These are phyloP conservation scores for Tolypocladium ovalisporum DNA, from an alignment of 2,329 filamentous ascomycete species.

Conservation along the genomic window DNA sequence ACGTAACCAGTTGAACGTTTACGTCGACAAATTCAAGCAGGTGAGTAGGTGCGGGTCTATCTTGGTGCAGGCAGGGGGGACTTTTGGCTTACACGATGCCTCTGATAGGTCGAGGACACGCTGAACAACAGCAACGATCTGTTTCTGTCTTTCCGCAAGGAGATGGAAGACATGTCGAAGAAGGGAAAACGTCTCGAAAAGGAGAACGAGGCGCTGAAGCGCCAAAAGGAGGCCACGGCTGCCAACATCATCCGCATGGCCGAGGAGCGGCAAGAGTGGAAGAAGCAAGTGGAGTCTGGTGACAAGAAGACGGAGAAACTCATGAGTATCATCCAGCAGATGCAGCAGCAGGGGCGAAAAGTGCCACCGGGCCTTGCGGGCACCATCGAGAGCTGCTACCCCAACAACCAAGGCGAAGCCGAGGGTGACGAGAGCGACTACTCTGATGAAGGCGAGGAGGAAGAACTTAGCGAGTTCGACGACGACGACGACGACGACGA, in stretches of 20 bases:
- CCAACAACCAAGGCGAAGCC: constrained; percentile 36
- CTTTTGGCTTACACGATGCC: neutral
- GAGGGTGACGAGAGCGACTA: constrained; percentile 54
- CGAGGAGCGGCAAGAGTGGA: constrained; percentile 78
- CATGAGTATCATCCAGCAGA: constrained; percentile 87
- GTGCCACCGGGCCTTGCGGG: constrained; percentile 52
- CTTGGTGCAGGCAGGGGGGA: too few relatives aligned
- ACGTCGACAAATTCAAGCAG: constrained; percentile 99
- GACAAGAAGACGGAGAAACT: constrained; percentile 80
- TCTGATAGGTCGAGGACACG: constrained; percentile 81
- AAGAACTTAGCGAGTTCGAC: constrained; percentile 54
- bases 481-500: constrained; percentile 57
- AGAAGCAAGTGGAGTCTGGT: constrained; percentile 46
- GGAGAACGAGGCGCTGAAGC: constrained; percentile 82
- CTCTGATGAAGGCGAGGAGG: constrained; percentile 50
- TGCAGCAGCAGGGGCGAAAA: constrained; percentile 88
- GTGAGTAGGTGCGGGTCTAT: constrained; percentile 38
- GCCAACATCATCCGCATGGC: constrained; percentile 96
- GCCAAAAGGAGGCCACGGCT: constrained; percentile 88
- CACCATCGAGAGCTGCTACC: constrained; percentile 49
- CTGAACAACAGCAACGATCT: constrained; percentile 97
- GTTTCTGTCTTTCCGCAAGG: constrained; percentile 92
- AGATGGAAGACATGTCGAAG: constrained; percentile 99
- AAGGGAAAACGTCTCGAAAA: constrained; percentile 96
- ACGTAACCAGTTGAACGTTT: constrained; percentile 90